A percentile compares a stretch with the other conserved stretches of the same genome.
phyloP scores from a whole-genome alignment of 495 filamentous ascomycete genomes.

The Aspergillus sclerotioniger region DNA sequence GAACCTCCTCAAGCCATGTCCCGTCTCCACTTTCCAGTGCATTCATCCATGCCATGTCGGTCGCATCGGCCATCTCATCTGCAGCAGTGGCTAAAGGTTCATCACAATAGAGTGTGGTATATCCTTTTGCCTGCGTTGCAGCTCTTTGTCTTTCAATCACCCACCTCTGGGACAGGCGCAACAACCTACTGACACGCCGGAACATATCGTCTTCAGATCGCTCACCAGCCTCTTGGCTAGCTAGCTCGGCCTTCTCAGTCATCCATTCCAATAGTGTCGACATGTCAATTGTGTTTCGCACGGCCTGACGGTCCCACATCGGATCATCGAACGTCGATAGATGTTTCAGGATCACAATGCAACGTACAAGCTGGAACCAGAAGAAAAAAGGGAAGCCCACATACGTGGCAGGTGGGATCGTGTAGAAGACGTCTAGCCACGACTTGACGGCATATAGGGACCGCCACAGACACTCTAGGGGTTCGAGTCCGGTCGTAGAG shows the following conservation, averaged over 20 bases:
- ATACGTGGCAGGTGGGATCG: background rate
- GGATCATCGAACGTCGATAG: background rate
- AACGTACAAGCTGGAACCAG: background rate
- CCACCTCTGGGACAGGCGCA: background rate
- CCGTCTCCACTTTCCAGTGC: background rate
- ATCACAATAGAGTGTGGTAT: background rate
- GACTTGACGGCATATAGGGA: background rate
- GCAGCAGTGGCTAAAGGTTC: background rate
- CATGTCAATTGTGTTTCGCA: background rate
- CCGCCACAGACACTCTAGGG: background rate
- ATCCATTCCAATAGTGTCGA: background rate
- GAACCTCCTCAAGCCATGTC: background rate
- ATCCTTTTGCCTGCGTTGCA: background rate
- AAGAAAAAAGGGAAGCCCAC: background rate
- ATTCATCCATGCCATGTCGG: background rate
- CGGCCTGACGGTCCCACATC: background rate
- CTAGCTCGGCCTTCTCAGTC: background rate
- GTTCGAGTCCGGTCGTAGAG: background rate
- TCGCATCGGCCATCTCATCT: background rate
- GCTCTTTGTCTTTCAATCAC: background rate
- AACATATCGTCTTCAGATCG: background rate
- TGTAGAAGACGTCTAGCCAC: background rate
- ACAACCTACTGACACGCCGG: background rate
- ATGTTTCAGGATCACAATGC: background rate
- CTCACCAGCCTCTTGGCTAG: background rate